A percentile compares a stretch with the other conserved stretches of the same genome.
Evolutionary conservation across 2,329 filamentous ascomycete genomes (phyloP).

Genomic region (Ophiostoma sp.): DNA sequence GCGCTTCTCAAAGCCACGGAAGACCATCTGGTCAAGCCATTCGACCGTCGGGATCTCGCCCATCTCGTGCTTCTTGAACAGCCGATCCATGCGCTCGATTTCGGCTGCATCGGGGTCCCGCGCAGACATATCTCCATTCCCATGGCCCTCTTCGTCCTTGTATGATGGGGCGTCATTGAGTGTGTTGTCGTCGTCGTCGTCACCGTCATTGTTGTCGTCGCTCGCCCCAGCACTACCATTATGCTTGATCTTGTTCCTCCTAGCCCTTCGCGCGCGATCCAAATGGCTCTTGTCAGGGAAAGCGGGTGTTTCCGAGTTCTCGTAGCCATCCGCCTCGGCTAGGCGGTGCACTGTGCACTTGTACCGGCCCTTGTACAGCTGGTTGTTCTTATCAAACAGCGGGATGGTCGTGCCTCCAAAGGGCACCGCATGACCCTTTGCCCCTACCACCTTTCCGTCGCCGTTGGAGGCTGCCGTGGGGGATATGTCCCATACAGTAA

Average conservation of each 20-base stretch:
- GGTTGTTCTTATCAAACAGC: constrained; percentile 89
- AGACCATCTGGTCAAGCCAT: constrained; percentile 94
- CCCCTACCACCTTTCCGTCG: constrained; percentile 41
- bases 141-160: constrained; percentile 40
- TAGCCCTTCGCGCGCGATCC: constrained; percentile 36
- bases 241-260: constrained; percentile 35
- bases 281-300: constrained; percentile 51
- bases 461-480: constrained; percentile 52
- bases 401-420: constrained; percentile 91
- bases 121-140: constrained; percentile 39
- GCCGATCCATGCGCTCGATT: constrained; percentile 77
- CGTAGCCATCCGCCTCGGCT: constrained; percentile 77
- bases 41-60: constrained; percentile 88
- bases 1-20: constrained; percentile 78
- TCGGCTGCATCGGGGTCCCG: constrained; percentile 73
- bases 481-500: constrained; percentile 93
- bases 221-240: constrained; percentile 43
- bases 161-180: constrained; percentile 29
- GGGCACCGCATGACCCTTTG: constrained; percentile 74
- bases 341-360: constrained; percentile 83
- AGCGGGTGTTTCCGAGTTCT: constrained; percentile 72
- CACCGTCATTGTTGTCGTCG: constrained; percentile 33
- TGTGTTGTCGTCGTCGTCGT: constrained; percentile 34
- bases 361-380: constrained; percentile 83
- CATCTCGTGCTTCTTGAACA: constrained; percentile 98